Evolutionary conservation across 257 asterid species (phyloP), one percentile per base, ranked within the genome.

Genomic region (Striga asiatica): DNA sequence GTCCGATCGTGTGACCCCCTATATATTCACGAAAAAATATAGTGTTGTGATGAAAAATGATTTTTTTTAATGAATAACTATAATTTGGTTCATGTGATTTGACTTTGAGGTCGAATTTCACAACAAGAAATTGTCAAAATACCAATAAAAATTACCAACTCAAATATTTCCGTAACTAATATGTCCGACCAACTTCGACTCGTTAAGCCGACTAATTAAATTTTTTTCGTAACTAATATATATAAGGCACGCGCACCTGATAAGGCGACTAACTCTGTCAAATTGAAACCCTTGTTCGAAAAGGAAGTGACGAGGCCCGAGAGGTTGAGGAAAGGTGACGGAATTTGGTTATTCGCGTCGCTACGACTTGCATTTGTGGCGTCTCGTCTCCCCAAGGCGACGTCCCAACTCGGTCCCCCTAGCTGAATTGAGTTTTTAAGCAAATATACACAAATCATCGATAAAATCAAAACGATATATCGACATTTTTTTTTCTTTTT

Each of bases 1-100:
- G 81, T 4, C 94, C 94, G 51, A 84, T 81, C 7, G 91, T 84
- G 52, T 84, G 94, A 9, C 80, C 37, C 5, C 87, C 87, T 79
- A 47, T 20, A 50, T 38, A 6, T n/a, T n/a, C n/a, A n/a, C n/a
- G n/a, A n/a, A n/a, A n/a, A n/a, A n/a, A n/a, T n/a, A n/a, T n/a
- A n/a, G n/a, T n/a, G n/a, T n/a, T n/a, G n/a, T n/a, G n/a, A n/a
- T n/a, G n/a, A n/a, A n/a, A n/a, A n/a, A n/a, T n/a, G n/a, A n/a
- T n/a, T n/a, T n/a, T n/a, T n/a, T n/a, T n/a, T n/a, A n/a, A n/a
- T n/a, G n/a, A n/a, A n/a, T n/a, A n/a, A n/a, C n/a, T n/a, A n/a
- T n/a, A n/a, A n/a, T n/a, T n/a, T n/a, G n/a, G n/a, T n/a, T n/a
- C n/a, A n/a, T n/a, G n/a, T n/a, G n/a, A n/a, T n/a, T n/a, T n/a